Percentiles rank a stretch among this genome's conserved stretches.
phyloP scores from a whole-genome alignment of 2,329 filamentous ascomycete genomes.

The Sclerotiophoma versabilis region DNA sequence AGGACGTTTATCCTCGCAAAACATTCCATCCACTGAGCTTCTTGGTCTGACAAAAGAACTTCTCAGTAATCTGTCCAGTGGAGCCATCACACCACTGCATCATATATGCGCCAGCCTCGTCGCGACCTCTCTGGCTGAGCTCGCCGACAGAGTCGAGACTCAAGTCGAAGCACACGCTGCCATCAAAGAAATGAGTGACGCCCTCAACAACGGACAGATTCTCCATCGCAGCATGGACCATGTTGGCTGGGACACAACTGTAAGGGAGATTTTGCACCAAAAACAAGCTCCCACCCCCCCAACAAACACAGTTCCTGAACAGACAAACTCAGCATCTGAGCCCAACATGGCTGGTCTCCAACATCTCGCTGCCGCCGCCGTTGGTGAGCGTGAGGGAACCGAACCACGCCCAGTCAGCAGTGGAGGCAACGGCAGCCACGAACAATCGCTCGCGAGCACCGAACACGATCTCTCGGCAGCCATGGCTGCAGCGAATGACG shows the following conservation, averaged over 20 bases:
- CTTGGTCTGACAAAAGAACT: slow-evolving; percentile 40
- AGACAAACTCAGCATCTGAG: slow-evolving; percentile 33
- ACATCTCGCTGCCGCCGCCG: slow-evolving; percentile 49
- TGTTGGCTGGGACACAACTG: slow-evolving; percentile 46
- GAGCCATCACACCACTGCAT: slow-evolving; percentile 42
- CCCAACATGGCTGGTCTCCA: slow-evolving; percentile 50
- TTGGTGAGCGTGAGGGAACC: slow-evolving; percentile 45
- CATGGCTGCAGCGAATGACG: slow-evolving; percentile 47
- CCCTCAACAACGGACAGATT: slow-evolving; percentile 42
- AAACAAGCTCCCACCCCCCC: slow-evolving; percentile 36
- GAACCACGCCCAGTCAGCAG: slow-evolving; percentile 39
- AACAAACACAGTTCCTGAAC: slow-evolving; percentile 28
- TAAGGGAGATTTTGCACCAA: slow-evolving; percentile 42
- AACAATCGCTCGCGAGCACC: slow-evolving; percentile 25
- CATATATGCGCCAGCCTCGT: slow-evolving; percentile 48
- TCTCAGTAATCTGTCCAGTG: slow-evolving; percentile 34
- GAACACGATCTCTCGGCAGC: slow-evolving; percentile 48
- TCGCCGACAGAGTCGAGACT: slow-evolving; percentile 45
- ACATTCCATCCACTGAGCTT: slow-evolving; percentile 32
- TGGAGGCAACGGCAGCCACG: slow-evolving; percentile 29
- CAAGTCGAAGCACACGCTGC: slow-evolving; percentile 45
- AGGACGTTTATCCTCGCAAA: slow-evolving; percentile 36
- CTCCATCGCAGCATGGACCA: slow-evolving; percentile 40
- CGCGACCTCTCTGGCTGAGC: slow-evolving; percentile 44
- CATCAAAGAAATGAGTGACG: slow-evolving; percentile 48